A percentile compares a stretch with the other conserved stretches of the same genome.
These are phyloP conservation scores for Rubus idaeus DNA, from an alignment of 306 rosid genomes.

Conservation along the genomic window DNA sequence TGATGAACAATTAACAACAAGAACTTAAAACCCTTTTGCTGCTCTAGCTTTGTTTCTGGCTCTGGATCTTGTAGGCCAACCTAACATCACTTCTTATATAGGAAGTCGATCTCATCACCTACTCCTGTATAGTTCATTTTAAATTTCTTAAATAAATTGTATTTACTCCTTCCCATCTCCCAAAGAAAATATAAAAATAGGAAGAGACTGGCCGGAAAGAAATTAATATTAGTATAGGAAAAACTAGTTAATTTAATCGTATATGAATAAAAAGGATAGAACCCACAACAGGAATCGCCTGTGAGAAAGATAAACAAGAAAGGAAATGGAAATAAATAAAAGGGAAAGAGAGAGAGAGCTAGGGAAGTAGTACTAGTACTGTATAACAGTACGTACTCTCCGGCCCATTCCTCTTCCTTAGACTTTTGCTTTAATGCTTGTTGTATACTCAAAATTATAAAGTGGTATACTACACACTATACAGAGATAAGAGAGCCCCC, in stretches of 20 bases:
- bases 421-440: constrained; percentile 49
- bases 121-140: constrained; percentile 22
- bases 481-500: constrained; percentile 26
- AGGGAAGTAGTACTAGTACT: constrained; percentile 10
- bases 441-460: constrained; percentile 22
- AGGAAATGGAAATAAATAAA: constrained; percentile 52
- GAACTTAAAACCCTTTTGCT: constrained; percentile 34
- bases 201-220: not conserved
- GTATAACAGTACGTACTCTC: constrained; percentile 42
- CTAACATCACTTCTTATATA: constrained; percentile 57
- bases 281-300: constrained; percentile 79
- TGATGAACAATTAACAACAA: constrained; percentile 3
- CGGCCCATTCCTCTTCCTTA: constrained; percentile 49
- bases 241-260: not conserved
- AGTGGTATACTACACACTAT: constrained; percentile 10
- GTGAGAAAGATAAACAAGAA: constrained; percentile 49
- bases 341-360: constrained; percentile 15
- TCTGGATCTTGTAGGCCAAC: constrained; percentile 33
- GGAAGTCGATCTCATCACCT: constrained; percentile 54
- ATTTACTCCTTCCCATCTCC: constrained; percentile 29
- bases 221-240: not conserved
- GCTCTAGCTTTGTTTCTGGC: constrained; percentile 39
- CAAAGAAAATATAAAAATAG: constrained; percentile 25
- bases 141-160: constrained; percentile 17
- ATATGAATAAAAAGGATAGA: constrained; percentile 31